Evolutionary conservation across 73 alveolate genomes (phyloP).

Genomic region (Symbiodinium pilosum): DNA sequence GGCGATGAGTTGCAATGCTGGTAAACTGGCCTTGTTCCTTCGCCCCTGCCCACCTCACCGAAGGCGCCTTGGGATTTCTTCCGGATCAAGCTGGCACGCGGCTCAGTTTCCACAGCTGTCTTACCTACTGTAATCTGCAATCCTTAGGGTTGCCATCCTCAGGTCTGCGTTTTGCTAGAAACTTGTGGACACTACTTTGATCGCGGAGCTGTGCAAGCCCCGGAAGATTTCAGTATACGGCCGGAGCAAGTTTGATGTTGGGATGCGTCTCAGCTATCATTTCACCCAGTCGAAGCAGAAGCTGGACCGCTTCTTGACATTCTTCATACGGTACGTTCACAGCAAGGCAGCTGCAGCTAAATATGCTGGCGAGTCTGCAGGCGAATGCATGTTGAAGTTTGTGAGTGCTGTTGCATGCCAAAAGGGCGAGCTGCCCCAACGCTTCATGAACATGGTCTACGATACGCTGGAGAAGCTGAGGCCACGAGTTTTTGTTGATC

Average conservation of each 20-base stretch:
- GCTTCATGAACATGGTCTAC: constrained; percentile 92
- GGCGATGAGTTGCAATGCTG: too few species aligned
- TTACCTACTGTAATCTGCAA: background rate
- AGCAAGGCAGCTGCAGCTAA: constrained; percentile 59
- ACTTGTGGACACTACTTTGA: constrained; percentile 96
- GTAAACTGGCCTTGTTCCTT: background rate
- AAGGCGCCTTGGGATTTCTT: constrained; percentile 96
- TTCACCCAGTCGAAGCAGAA: constrained; percentile 76
- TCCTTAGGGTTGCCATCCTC: too few species aligned
- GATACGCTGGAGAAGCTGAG: constrained; percentile 74
- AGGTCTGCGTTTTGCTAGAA: constrained; percentile 96
- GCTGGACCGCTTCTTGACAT: constrained; percentile 96
- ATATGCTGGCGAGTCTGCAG: background rate
- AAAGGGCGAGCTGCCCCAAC: constrained; percentile 82
- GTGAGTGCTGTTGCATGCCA: background rate
- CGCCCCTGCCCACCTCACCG: background rate
- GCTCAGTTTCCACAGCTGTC: background rate
- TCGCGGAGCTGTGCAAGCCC: constrained; percentile 91
- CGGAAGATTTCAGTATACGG: background rate
- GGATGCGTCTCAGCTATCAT: too few species aligned
- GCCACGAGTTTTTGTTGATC: background rate
- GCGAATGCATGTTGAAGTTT: background rate
- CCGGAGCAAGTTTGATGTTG: background rate
- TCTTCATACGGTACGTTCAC: constrained; percentile 96
- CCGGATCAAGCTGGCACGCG: constrained; percentile 78